phyloP scores from a whole-genome alignment of 2,329 filamentous ascomycete species.

The Davidsoniella eucalypti region DNA sequence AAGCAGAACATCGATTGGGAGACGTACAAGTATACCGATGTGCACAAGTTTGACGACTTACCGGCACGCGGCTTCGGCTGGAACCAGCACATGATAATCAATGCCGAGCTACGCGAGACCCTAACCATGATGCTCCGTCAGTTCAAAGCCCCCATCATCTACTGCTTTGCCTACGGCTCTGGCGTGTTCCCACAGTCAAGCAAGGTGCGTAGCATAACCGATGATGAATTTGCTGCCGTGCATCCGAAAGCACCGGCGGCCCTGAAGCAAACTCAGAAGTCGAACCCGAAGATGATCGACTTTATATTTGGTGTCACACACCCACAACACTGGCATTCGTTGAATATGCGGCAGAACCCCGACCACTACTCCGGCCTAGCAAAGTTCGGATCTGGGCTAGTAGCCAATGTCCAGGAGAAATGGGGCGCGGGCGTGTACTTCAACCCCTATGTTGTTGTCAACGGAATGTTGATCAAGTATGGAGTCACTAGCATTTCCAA shows the following conservation, averaged over 20 bases:
- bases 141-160: slow-evolving; percentile 83
- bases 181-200: slow-evolving; percentile 77
- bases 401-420: slow-evolving; percentile 71
- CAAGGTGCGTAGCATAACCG: slow-evolving; percentile 35
- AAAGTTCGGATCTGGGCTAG: slow-evolving; percentile 65
- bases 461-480: slow-evolving; percentile 94
- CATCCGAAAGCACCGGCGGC: slow-evolving; percentile 72
- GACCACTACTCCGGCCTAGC: slow-evolving; percentile 84
- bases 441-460: slow-evolving; percentile 86
- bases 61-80: slow-evolving; percentile 55
- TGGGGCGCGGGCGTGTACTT: slow-evolving; percentile 95
- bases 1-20: slow-evolving; percentile 23
- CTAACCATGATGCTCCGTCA: slow-evolving; percentile 77
- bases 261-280: slow-evolving; percentile 70
- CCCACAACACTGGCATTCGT: slow-evolving; percentile 89
- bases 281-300: slow-evolving; percentile 90
- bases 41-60: slow-evolving; percentile 28
- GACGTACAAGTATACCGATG: slow-evolving; percentile 25
- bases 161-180: slow-evolving; percentile 94
- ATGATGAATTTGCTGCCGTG: slow-evolving; percentile 42
- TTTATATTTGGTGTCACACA: slow-evolving; percentile 94
- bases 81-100: slow-evolving; percentile 93
- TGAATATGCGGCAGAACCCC: slow-evolving; percentile 77
- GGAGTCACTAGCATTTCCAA: slow-evolving; percentile 91
- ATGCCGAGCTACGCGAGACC: slow-evolving; percentile 86